Conservation (phyloP, 345 rosid species). For the Brassica incana region DNA sequence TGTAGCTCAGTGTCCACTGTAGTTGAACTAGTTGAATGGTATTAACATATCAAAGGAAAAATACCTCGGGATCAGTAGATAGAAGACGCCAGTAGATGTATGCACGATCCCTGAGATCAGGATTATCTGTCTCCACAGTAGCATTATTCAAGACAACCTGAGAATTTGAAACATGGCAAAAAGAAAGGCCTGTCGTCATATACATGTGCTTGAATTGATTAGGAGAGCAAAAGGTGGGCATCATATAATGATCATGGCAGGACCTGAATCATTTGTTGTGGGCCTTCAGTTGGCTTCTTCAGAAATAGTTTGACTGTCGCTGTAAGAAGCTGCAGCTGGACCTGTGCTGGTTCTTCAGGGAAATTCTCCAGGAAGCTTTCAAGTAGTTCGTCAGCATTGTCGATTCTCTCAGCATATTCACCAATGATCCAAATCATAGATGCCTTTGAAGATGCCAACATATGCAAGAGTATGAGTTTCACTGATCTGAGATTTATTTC, state of each 20-base stretch:
- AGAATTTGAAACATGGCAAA: conserved; percentile 17
- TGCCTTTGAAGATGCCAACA: conserved; percentile 55
- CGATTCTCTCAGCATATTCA: conserved; percentile 98
- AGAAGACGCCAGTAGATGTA: conserved; percentile 95
- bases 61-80: conserved; percentile 95
- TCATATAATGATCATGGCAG: conserved; percentile 12
- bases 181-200: conserved; percentile 13
- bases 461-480: conserved; percentile 1
- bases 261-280: conserved; percentile 99
- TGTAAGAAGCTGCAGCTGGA: conserved; percentile 92
- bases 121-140: conserved; percentile 96
- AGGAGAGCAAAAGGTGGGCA: conserved; percentile 2
- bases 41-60: conserved; percentile 24
- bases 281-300: conserved; percentile 99
- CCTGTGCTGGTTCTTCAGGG: conserved; percentile 99
- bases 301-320: conserved; percentile 96
- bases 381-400: conserved; percentile 98
- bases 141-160: conserved; percentile 97
- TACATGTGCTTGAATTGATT: not conserved
- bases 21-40: not conserved
- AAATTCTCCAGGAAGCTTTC: conserved; percentile 98
- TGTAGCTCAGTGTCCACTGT: not conserved
- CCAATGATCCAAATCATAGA: conserved; percentile 99
- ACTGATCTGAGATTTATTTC: conserved; percentile 46
- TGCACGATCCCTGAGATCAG: conserved; percentile 94